Base-by-base conservation (phyloP, 495 filamentous ascomycete species). In the Penicillium egyptiacum region DNA sequence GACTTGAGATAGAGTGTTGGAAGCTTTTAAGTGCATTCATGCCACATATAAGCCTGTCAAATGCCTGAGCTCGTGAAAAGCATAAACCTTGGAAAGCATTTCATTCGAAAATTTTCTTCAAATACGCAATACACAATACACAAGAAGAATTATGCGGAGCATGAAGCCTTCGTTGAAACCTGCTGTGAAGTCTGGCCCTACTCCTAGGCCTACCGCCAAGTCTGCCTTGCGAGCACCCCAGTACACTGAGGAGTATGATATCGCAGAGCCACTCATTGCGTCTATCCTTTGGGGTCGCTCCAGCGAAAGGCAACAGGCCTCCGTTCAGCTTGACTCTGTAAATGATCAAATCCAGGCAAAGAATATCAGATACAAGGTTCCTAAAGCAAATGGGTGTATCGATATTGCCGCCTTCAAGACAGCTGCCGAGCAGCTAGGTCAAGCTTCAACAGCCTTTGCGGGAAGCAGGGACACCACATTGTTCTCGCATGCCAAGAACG, bases 211-310 rank as follows among this genome's bases (percentile, higher is more conserved):
- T 43, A 4, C 4, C 6, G 9, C 19, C 19, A 43, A 43, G 41
- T 9, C 41, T 43, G 12, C 19, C 5, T 43, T 43, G 19, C 41
- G 41, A 43, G 41, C 19, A 22, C 9, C 19, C 41, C 19, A 43
- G 12, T 43, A 43, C 12, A 22, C 41, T 43, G 19, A 43, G 41
- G 41, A 43, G 41, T 43, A 43, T 22, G 41, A 43, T 43, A 43
- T 43, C 4, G 41, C 19, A 43, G 41, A 43, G 19, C 41, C 41
- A 43, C 41, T 43, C 9, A 43, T 43, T 43, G 19, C 41, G 4
- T 43, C 41, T 7, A 43, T 43, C 41, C 41, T 43, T 43, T 43
- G 41, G 41, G 41, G 41, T 43, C 41, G 41, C 8, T 43, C 41
- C 19, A 43, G 19, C 1, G 41, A 43, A 43, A 43, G 19, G 41